Conservation (phyloP, 1,284 basidiomycete species). For the Ustilago crameri region DNA sequence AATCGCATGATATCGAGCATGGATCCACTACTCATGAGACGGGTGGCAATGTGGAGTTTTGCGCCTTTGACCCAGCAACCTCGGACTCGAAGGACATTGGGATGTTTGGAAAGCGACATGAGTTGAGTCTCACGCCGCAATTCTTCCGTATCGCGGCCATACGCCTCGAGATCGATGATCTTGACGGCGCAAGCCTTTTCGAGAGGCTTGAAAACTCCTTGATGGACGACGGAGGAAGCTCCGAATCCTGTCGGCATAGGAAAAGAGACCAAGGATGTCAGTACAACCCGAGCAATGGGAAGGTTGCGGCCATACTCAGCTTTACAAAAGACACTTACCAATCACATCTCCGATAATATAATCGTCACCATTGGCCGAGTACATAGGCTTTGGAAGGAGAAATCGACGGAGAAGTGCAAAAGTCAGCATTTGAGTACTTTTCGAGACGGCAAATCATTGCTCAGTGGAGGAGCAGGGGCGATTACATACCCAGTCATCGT, state of each 20-base stretch:
- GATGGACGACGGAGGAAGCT: constrained; percentile 85
- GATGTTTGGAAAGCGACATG: constrained; percentile 92
- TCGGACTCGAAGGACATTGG: constrained; percentile 87
- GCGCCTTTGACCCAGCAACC: constrained; percentile 86
- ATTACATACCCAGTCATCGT: constrained; percentile 77
- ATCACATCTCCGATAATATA: constrained; percentile 61
- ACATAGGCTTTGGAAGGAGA: constrained; percentile 31
- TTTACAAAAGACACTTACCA: too few species aligned
- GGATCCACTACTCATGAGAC: constrained; percentile 87
- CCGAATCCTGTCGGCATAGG: constrained; percentile 75
- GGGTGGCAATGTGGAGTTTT: constrained; percentile 84
- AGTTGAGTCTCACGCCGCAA: constrained; percentile 85
- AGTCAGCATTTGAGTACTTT: constrained; percentile 21
- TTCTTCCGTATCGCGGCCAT: constrained; percentile 60
- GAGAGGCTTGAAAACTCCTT: constrained; percentile 75
- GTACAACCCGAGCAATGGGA: too few species aligned
- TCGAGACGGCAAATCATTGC: too few species aligned
- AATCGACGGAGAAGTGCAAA: background rate
- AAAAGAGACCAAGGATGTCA: too few species aligned
- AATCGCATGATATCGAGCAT: constrained; percentile 87
- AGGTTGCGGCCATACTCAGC: too few species aligned
- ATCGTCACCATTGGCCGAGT: constrained; percentile 50
- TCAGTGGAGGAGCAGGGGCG: background rate
- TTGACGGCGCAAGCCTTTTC: constrained; percentile 79
- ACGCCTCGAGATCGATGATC: constrained; percentile 85